These are phyloP conservation scores for Thielaviopsis punctulata DNA, from an alignment of 2,329 filamentous ascomycete genomes.

Conservation along the genomic window DNA sequence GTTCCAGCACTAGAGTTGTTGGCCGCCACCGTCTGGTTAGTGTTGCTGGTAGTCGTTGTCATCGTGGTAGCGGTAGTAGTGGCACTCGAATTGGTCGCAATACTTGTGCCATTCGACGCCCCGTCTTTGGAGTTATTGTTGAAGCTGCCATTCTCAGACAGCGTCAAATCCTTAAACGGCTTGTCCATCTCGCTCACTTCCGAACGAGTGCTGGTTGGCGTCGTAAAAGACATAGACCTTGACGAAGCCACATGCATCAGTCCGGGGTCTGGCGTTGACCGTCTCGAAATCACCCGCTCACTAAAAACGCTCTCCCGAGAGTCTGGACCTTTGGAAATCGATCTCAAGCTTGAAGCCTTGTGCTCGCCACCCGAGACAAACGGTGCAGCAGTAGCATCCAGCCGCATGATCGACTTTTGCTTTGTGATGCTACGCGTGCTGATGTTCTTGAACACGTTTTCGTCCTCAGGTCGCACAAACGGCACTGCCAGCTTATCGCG, in stretches of 20 bases:
- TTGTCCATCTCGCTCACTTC: slow-evolving; percentile 6
- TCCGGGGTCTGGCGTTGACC: slow-evolving; percentile 16
- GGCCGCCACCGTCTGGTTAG: slow-evolving; percentile 17
- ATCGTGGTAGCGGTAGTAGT: too few relatives aligned
- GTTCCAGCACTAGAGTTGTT: slow-evolving; percentile 9
- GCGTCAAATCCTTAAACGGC: slow-evolving; percentile 3
- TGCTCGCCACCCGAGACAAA: slow-evolving; percentile 23
- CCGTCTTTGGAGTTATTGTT: slow-evolving; percentile 12
- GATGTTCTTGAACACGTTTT: slow-evolving; percentile 61
- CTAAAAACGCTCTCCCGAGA: neutral
- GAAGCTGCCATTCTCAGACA: slow-evolving; percentile 9
- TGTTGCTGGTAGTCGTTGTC: slow-evolving; percentile 17
- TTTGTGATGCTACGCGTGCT: slow-evolving; percentile 43
- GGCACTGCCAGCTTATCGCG: slow-evolving; percentile 77
- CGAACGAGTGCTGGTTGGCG: slow-evolving; percentile 8
- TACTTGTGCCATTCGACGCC: neutral
- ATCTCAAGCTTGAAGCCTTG: slow-evolving; percentile 13
- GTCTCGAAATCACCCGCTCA: slow-evolving; percentile 18
- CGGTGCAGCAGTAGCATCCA: slow-evolving; percentile 30
- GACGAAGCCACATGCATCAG: neutral
- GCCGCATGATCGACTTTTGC: slow-evolving; percentile 39
- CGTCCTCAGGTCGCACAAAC: slow-evolving; percentile 81
- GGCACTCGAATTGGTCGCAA: neutral
- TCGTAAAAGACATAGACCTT: slow-evolving; percentile 5
- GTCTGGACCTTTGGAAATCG: slow-evolving; percentile 6